These are phyloP conservation scores for Pueraria montana DNA, from an alignment of 306 rosid species.

Conservation along the genomic window DNA sequence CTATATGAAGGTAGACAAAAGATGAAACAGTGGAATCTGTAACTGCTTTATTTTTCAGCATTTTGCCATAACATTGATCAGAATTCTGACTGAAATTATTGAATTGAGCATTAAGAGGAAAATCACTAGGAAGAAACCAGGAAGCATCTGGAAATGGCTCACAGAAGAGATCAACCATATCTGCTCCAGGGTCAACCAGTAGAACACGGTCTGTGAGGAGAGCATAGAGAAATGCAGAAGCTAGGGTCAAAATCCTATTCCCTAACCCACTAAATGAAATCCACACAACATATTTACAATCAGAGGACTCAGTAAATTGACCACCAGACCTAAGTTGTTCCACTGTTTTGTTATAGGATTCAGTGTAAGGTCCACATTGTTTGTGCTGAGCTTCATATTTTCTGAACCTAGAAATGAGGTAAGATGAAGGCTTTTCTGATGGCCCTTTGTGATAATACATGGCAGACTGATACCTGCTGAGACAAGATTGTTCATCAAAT, in stretches of 20 bases:
- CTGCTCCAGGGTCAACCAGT: slow-evolving; percentile 79
- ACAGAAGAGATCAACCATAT: slow-evolving; percentile 74
- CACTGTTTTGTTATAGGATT: slow-evolving; percentile 67
- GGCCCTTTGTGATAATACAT: slow-evolving; percentile 56
- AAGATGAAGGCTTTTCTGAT: slow-evolving; percentile 63
- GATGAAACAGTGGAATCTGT: slow-evolving; percentile 47
- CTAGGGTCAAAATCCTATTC: slow-evolving; percentile 74
- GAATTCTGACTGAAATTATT: slow-evolving; percentile 58
- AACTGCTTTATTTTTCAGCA: slow-evolving; percentile 58
- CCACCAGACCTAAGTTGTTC: slow-evolving; percentile 68
- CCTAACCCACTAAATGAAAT: slow-evolving; percentile 82
- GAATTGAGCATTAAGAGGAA: slow-evolving; percentile 59
- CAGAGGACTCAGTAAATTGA: slow-evolving; percentile 43
- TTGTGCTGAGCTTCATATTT: slow-evolving; percentile 72
- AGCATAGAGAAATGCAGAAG: slow-evolving; percentile 78
- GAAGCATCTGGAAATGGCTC: slow-evolving; percentile 81
- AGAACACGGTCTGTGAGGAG: slow-evolving; percentile 77
- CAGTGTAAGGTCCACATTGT: slow-evolving; percentile 75
- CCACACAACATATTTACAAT: slow-evolving; percentile 75
- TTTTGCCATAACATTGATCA: slow-evolving; percentile 67
- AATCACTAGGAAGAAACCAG: slow-evolving; percentile 75
- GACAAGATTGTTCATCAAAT: slow-evolving; percentile 70
- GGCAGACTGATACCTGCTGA: slow-evolving; percentile 70
- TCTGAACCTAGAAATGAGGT: slow-evolving; percentile 68
- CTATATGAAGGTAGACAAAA: slow-evolving; percentile 72